Conservation (phyloP, 2,329 filamentous ascomycete genomes). For the Onygena corvina region DNA sequence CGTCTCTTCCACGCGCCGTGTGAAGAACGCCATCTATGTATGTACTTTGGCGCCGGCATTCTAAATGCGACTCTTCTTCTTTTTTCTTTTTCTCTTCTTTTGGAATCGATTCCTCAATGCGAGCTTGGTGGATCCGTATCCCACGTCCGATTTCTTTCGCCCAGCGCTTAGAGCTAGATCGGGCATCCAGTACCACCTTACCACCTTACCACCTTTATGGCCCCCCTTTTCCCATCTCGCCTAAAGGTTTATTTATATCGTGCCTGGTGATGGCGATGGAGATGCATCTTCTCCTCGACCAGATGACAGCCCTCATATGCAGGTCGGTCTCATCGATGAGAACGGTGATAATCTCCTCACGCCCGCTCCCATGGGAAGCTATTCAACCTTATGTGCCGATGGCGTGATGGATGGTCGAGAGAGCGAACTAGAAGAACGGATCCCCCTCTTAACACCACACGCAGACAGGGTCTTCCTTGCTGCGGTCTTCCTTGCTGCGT, state of each 20-base stretch:
- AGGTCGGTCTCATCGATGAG: too few species aligned
- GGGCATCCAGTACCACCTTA: conserved; percentile 2
- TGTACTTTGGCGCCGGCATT: conserved; percentile 3
- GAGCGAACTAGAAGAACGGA: neutral
- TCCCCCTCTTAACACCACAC: neutral
- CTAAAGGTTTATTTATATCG: neutral
- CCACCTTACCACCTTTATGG: too few species aligned
- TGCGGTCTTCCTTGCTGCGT: neutral
- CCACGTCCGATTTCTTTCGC: neutral
- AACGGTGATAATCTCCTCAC: neutral
- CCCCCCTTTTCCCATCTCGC: neutral
- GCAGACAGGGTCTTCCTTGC: conserved; percentile 2
- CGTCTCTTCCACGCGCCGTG: neutral
- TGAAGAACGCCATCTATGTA: neutral
- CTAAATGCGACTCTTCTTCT: neutral
- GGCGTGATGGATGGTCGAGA: neutral
- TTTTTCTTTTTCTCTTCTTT: neutral
- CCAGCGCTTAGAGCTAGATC: conserved; percentile 1
- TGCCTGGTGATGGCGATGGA: neutral
- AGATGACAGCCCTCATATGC: too few species aligned
- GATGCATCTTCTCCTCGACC: neutral
- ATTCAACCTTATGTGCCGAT: neutral
- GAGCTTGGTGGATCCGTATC: neutral
- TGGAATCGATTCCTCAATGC: neutral
- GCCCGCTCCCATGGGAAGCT: too few species aligned